A percentile compares a stretch with the other conserved stretches of the same genome.
phyloP scores from a whole-genome alignment of 306 rosid genomes.

The Spatholobus suberectus region DNA sequence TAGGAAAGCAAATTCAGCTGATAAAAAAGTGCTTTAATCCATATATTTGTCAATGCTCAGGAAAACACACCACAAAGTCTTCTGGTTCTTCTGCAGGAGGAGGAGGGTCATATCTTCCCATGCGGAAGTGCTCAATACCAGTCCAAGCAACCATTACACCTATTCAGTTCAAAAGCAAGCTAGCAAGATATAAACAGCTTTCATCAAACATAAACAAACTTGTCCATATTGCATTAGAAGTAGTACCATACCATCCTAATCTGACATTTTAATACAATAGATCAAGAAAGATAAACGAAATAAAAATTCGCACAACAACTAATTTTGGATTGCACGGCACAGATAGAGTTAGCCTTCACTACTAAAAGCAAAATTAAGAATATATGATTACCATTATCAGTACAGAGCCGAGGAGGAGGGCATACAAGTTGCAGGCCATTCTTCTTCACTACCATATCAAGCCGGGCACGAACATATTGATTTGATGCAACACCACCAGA shows the following conservation, averaged over 20 bases:
- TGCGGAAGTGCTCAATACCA: constrained; percentile 88
- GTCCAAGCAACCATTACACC: constrained; percentile 99
- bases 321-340: neutral
- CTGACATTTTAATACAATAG: neutral
- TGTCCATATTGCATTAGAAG: neutral
- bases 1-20: constrained; percentile 17
- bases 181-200: constrained; percentile 1
- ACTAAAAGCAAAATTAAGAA: constrained; percentile 27
- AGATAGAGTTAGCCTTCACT: constrained; percentile 25
- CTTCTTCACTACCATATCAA: constrained; percentile 73
- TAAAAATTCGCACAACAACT: neutral
- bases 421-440: constrained; percentile 76
- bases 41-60: constrained; percentile 26
- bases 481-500: constrained; percentile 99
- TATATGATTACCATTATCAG: constrained; percentile 82
- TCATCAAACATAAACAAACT: neutral
- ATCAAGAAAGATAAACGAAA: constrained; percentile 5
- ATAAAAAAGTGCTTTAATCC: constrained; percentile 8
- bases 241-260: neutral
- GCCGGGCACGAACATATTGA: constrained; percentile 78
- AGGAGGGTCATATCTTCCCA: constrained; percentile 95
- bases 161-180: constrained; percentile 40
- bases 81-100: constrained; percentile 92
- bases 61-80: constrained; percentile 70
- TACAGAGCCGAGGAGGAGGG: constrained; percentile 96